These are phyloP conservation scores for Tricladium varicosporioides DNA, from an alignment of 2,329 filamentous ascomycete genomes.

Conservation along the genomic window DNA sequence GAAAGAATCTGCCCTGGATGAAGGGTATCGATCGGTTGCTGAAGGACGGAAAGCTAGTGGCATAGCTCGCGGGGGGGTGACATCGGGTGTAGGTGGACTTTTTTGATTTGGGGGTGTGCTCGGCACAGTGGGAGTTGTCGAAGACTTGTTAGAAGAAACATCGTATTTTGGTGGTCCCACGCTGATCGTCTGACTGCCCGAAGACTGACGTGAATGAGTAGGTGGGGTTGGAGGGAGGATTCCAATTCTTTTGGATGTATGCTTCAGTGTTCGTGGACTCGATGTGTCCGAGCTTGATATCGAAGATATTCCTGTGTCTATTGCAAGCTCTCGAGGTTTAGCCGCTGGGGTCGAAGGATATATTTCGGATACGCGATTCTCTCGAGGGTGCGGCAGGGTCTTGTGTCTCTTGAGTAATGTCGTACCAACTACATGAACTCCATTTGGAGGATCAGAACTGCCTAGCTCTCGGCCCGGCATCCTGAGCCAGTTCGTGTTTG, in stretches of 20 bases:
- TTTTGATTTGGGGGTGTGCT: slow-evolving; percentile 63
- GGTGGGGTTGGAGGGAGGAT: slow-evolving; percentile 62
- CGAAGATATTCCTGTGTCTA: slow-evolving; percentile 28
- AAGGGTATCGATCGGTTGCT: slow-evolving; percentile 44
- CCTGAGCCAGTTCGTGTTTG: slow-evolving; percentile 34
- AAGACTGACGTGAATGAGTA: slow-evolving; percentile 57
- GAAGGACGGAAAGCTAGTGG: slow-evolving; percentile 46
- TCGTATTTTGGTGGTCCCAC: slow-evolving; percentile 23
- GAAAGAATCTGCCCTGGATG: slow-evolving; percentile 60
- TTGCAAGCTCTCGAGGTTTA: slow-evolving; percentile 24
- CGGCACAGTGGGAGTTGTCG: slow-evolving; percentile 36
- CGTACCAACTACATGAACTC: slow-evolving; percentile 25
- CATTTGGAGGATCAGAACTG: slow-evolving; percentile 28
- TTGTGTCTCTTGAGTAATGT: slow-evolving; percentile 34
- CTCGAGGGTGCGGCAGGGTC: slow-evolving; percentile 33
- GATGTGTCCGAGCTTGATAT: slow-evolving; percentile 29
- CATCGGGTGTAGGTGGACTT: slow-evolving; percentile 72
- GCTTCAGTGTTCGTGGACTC: slow-evolving; percentile 33
- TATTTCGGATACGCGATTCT: slow-evolving; percentile 15
- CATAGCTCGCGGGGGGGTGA: slow-evolving; percentile 64
- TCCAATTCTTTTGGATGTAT: slow-evolving; percentile 31
- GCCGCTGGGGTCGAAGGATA: slow-evolving; percentile 20
- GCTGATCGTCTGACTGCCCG: slow-evolving; percentile 37
- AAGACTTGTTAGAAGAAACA: slow-evolving; percentile 13
- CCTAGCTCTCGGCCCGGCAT: slow-evolving; percentile 32